Evolutionary conservation across 345 rosid species (phyloP).

Genomic region (Dipteronia sinensis): DNA sequence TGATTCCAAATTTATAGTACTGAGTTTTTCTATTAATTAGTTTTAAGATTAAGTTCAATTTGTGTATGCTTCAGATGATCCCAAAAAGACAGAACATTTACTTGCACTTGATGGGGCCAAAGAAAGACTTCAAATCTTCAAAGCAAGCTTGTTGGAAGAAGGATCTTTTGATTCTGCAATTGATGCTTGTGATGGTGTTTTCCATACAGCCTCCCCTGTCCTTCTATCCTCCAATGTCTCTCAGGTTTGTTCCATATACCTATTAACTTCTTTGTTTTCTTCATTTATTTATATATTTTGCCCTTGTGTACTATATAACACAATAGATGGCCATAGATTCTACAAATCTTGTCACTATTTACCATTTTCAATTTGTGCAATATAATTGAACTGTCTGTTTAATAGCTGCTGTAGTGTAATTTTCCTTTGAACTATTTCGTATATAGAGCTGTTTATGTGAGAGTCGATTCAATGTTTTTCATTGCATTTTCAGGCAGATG

Average conservation of each 20-base stretch:
- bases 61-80: slow-evolving; percentile 32
- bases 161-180: slow-evolving; percentile 35
- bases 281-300: too few species aligned
- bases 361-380: neutral
- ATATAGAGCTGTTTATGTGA: neutral
- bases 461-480: slow-evolving; percentile 11
- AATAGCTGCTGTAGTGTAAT: too few species aligned
- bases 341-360: too few species aligned
- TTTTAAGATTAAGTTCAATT: too few species aligned
- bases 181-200: slow-evolving; percentile 35
- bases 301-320: too few species aligned
- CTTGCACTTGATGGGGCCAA: slow-evolving; percentile 45
- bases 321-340: too few species aligned
- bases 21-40: neutral
- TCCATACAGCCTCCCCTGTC: slow-evolving; percentile 37
- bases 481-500: neutral
- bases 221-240: too few species aligned
- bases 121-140: slow-evolving; percentile 35
- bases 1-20: too few species aligned
- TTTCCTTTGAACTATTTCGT: too few species aligned
- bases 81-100: slow-evolving; percentile 30
- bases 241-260: too few species aligned
- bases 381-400: neutral
- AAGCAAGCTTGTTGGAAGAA: slow-evolving; percentile 34
- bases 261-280: too few species aligned